Conservation (phyloP, 1,284 basidiomycete genomes). For the Phenoliferia sp. region DNA sequence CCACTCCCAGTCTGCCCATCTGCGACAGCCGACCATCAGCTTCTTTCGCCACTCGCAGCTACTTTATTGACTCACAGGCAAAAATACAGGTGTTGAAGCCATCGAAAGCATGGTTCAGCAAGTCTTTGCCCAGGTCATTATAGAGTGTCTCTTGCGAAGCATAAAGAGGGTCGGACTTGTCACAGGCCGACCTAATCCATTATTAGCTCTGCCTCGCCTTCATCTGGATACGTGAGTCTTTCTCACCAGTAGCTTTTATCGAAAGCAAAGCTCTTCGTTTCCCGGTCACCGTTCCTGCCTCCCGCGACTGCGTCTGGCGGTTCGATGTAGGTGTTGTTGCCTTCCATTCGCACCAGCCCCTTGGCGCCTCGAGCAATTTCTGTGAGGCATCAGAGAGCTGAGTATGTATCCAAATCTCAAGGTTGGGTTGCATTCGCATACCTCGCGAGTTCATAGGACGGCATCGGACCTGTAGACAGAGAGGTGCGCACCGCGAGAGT, state of each 20-base stretch:
- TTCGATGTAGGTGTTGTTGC: slow-evolving; percentile 82
- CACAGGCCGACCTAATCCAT: slow-evolving; percentile 67
- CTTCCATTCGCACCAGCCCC: slow-evolving; percentile 85
- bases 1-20: slow-evolving; percentile 39
- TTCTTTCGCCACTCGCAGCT: not conserved
- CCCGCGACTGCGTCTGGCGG: slow-evolving; percentile 53
- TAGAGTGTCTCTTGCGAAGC: slow-evolving; percentile 91
- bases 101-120: slow-evolving; percentile 89
- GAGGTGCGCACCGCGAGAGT: not conserved
- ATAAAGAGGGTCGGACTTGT: slow-evolving; percentile 77
- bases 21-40: not conserved
- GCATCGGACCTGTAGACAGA: slow-evolving; percentile 55
- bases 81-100: slow-evolving; percentile 98
- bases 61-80: slow-evolving; percentile 66
- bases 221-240: no score
- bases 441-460: slow-evolving; percentile 88
- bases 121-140: slow-evolving; percentile 87
- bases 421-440: slow-evolving; percentile 45
- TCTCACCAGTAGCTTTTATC: slow-evolving; percentile 76
- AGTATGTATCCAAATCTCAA: not conserved
- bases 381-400: slow-evolving; percentile 40
- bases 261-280: slow-evolving; percentile 82
- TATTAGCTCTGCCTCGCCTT: not conserved
- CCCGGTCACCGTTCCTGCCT: slow-evolving; percentile 37
- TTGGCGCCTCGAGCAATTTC: slow-evolving; percentile 88